A percentile compares a stretch with the other conserved stretches of the same genome.
These are phyloP conservation scores for Fusarium denticulatum DNA, from an alignment of 2,329 filamentous ascomycete genomes.

Conservation along the genomic window DNA sequence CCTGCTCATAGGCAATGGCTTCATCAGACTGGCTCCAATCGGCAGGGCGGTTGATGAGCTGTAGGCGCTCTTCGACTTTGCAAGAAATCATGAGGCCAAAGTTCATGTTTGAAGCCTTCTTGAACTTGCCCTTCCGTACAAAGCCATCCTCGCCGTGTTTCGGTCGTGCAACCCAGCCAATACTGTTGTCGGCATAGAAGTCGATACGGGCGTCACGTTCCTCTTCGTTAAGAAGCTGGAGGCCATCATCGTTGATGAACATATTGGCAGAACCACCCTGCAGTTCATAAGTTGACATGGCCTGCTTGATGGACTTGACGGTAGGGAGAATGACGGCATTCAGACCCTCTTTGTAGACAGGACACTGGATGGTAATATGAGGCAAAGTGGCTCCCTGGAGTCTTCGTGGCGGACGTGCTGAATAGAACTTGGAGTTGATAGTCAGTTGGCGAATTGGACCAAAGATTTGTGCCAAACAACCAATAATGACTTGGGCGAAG, in stretches of 20 bases:
- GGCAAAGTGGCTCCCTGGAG: constrained; percentile 68
- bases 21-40: constrained; percentile 77
- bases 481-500: constrained; percentile 81
- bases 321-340: constrained; percentile 79
- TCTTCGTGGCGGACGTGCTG: constrained; percentile 73
- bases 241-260: constrained; percentile 79
- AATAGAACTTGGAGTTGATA: constrained; percentile 84
- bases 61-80: constrained; percentile 76
- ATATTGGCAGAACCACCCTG: constrained; percentile 83
- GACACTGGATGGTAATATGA: constrained; percentile 85
- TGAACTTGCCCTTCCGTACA: constrained; percentile 71
- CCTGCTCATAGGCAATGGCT: constrained; percentile 70
- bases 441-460: constrained; percentile 79
- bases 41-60: constrained; percentile 62
- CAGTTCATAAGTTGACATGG: constrained; percentile 79
- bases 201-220: constrained; percentile 71
- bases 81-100: constrained; percentile 74
- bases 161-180: constrained; percentile 75
- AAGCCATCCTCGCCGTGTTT: constrained; percentile 72
- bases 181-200: constrained; percentile 75
- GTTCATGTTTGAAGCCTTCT: constrained; percentile 80
- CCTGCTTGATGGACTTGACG: constrained; percentile 79
- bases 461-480: constrained; percentile 78
- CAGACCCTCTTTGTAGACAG: constrained; percentile 88
- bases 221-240: constrained; percentile 73